Base-by-base conservation (phyloP, 768 basidiomycete genomes). In the Neoboletus brunneissimus region DNA sequence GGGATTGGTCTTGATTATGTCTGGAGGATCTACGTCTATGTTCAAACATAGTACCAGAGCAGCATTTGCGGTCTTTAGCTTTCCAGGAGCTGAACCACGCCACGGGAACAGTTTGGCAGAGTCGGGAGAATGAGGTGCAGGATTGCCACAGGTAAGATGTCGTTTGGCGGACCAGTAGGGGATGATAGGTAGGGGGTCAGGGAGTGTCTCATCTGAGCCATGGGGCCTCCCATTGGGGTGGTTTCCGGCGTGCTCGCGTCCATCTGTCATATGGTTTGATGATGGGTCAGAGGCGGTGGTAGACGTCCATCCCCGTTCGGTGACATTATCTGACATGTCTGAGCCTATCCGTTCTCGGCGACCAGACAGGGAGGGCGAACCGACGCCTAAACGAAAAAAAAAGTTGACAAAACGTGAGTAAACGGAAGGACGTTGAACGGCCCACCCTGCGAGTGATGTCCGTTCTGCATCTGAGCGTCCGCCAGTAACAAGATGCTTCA, bases 11-110 rank as follows among this genome's bases (percentile, higher is more conserved):
- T 98, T 99, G 74, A 98, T 88, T 51, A 98, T 79, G 67, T 99
- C 97, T 58, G 97, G 97, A 18, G 97, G 97, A 67, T 98, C 96
- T 45, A 97, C 91, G 53, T 96, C 95, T 69, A 98, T 93, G 73
- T 98, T 98, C 20, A 99, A 80, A 67, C 97, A 99, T 53, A 98
- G 76, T 10, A 96, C 89, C 6, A 96, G 79, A 2, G 87, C 88
- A 2, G 93, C 96, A 35, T 92, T 88, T 18, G 88, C 85, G 1
- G 94, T 98, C 73, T 96, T 96, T 51, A 96, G 83, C 69, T 94
- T 92, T 57, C 87, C 87, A 3, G 89, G 88, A 0, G 87, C 79
- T 12, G 85, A 79, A 43, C 86, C 84, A 50, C 94, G 86, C 94
- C 94, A 97, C 10, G 86, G 81, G 54, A 82, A 79, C 56, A 85